These are phyloP conservation scores for Nakazawaea ambrosiae DNA, from an alignment of 805 yeast genomes.

Conservation along the genomic window DNA sequence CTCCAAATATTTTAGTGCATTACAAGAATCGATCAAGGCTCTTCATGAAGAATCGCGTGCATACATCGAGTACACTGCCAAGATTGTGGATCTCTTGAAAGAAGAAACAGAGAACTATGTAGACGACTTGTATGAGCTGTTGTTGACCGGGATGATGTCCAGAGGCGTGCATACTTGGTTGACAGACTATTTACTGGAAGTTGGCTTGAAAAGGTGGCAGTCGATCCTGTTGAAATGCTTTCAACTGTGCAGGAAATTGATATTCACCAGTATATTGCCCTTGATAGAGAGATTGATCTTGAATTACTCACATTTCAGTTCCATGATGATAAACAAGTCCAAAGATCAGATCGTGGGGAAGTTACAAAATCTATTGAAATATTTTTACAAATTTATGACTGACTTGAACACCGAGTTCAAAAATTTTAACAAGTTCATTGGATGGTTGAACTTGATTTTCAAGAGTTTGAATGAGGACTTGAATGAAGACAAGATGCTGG, in stretches of 20 bases:
- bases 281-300: conserved; percentile 49
- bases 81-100: conserved; percentile 27
- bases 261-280: conserved; percentile 45
- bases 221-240: conserved; percentile 42
- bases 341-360: conserved; percentile 14
- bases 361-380: conserved; percentile 22
- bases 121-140: conserved; percentile 36
- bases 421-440: conserved; percentile 35
- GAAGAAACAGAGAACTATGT: conserved; percentile 28
- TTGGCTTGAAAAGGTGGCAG: conserved; percentile 52
- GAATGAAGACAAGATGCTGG: conserved; percentile 13
- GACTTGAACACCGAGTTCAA: conserved; percentile 39
- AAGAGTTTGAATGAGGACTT: conserved; percentile 33
- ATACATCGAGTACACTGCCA: conserved; percentile 29
- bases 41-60: conserved; percentile 25
- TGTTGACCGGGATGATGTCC: conserved; percentile 49
- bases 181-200: conserved; percentile 58
- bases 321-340: conserved; percentile 15
- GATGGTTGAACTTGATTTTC: conserved; percentile 34
- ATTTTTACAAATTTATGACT: conserved; percentile 31
- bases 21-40: conserved; percentile 25
- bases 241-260: conserved; percentile 38
- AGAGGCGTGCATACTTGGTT: conserved; percentile 49
- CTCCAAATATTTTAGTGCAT: conserved; percentile 25
- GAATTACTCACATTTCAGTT: conserved; percentile 28